phyloP scores from a whole-genome alignment of 768 basidiomycete genomes.

The Agrocybe praecox region DNA sequence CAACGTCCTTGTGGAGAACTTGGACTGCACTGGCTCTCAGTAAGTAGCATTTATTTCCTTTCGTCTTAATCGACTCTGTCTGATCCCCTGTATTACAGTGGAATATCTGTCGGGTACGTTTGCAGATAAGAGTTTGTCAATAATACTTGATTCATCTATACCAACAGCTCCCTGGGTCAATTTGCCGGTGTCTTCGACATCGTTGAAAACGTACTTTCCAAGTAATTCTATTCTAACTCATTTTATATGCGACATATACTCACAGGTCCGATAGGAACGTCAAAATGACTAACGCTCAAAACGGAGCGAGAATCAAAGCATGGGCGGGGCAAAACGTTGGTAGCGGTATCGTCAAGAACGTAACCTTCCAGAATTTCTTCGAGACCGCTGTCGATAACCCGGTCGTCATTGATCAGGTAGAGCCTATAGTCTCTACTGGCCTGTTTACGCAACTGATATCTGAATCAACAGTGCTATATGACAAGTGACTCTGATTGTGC shows the following conservation, averaged over 20 bases:
- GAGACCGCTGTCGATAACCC: conserved; percentile 61
- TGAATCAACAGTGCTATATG: conserved; percentile 43
- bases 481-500: conserved; percentile 49
- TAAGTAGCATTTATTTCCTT: conserved; percentile 28
- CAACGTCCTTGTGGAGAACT: conserved; percentile 56
- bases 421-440: background rate
- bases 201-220: conserved; percentile 59
- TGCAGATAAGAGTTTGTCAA: too few relatives aligned
- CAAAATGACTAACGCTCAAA: conserved; percentile 62
- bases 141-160: background rate
- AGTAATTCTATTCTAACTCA: conserved; percentile 21
- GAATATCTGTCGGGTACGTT: conserved; percentile 53
- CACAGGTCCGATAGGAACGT: conserved; percentile 41
- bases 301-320: conserved; percentile 71
- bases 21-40: conserved; percentile 62
- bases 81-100: conserved; percentile 31
- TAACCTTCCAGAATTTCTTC: conserved; percentile 54
- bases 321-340: conserved; percentile 65
- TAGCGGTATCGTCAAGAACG: conserved; percentile 57
- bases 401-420: conserved; percentile 42
- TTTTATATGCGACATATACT: too few relatives aligned
- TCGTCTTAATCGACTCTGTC: background rate
- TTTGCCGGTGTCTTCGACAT: conserved; percentile 57
- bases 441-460: too few relatives aligned
- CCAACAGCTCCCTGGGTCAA: conserved; percentile 58